Percentiles rank a stretch among this genome's conserved stretches.
These are phyloP conservation scores for Glaciozyma antarctica DNA, from an alignment of 768 basidiomycete species.

Conservation along the genomic window DNA sequence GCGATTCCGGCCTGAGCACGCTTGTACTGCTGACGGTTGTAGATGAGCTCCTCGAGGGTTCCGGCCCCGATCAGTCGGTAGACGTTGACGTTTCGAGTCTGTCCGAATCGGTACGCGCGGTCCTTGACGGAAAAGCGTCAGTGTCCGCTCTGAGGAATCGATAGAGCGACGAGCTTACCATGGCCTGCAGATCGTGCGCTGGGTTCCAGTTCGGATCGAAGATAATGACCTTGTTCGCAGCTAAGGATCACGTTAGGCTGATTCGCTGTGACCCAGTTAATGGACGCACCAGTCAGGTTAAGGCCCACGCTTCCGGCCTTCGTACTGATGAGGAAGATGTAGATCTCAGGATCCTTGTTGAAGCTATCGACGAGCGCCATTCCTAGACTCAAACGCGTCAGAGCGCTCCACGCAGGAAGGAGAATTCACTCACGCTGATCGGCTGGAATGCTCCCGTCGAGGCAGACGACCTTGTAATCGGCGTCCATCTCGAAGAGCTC, in stretches of 20 bases:
- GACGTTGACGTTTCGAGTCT: conserved; percentile 73
- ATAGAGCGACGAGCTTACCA: conserved; percentile 28
- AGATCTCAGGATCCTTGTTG: conserved; percentile 76
- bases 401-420: background rate
- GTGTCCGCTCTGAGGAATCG: background rate
- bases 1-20: conserved; percentile 46
- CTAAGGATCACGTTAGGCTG: conserved; percentile 81
- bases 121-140: background rate
- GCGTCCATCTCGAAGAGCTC: conserved; percentile 20
- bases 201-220: conserved; percentile 54
- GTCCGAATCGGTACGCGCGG: conserved; percentile 51
- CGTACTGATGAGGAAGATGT: conserved; percentile 87
- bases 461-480: conserved; percentile 34
- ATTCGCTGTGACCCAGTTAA: conserved; percentile 63
- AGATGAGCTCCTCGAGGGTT: conserved; percentile 73
- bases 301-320: conserved; percentile 90
- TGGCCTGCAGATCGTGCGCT: conserved; percentile 70
- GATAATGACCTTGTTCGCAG: conserved; percentile 44
- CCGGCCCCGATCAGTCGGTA: conserved; percentile 77
- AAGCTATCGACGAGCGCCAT: conserved; percentile 85
- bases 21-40: conserved; percentile 90
- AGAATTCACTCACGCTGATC: conserved; percentile 51
- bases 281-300: conserved; percentile 72
- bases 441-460: conserved; percentile 68
- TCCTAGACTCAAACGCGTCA: conserved; percentile 43